Base-by-base conservation (phyloP, 1,284 basidiomycete genomes). In the Pulveroboletus sp. region DNA sequence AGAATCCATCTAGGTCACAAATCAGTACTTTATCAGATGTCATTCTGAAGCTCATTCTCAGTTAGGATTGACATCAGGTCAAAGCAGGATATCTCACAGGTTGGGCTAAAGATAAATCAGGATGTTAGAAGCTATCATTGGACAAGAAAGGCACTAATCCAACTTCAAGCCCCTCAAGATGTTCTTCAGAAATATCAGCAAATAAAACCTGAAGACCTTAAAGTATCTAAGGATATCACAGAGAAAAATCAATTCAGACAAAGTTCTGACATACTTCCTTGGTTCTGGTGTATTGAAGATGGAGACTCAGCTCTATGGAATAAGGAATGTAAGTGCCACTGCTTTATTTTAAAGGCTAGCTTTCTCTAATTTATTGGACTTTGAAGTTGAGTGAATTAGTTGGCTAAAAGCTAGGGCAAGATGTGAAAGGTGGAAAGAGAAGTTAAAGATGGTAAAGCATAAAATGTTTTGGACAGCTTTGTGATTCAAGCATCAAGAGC, bases 331-430 rank as follows among this genome's bases (percentile, higher is more conserved):
- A 31, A 59, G 56, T 54, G 5, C 22, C 5, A 3, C 38, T 8
- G 18, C 39, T 3, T 54, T n/a, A 10, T 47, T 36, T 28, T 35
- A 17, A 35, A 8, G 12, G 14, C 17, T 15, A 6, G 17, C 6
- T 15, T 6, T 6, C 7, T 0, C 18, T 35, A 8, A 35, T 15
- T 17, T 18, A 35, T 35, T 8, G 15, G 33, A 7, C 18, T 35
- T 1, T 35, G 33, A 20, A 62, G 61, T 62, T 53, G 43, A 50
- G 15, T 20, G 36, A 9, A 29, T 62, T 6, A 56, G 51, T 29
- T 62, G 52, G 52, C 38, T 63, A 15, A 65, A 64, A 42, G 45
- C 60, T 0, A 63, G 43, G 36, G 53, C 51, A 18, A 25, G 54
- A 12, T 56, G 29, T 39, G 35, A 52, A 24, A 39, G 31, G 20